These are phyloP conservation scores for Marsdenia floribunda DNA, from an alignment of 257 asterid species.

Conservation along the genomic window DNA sequence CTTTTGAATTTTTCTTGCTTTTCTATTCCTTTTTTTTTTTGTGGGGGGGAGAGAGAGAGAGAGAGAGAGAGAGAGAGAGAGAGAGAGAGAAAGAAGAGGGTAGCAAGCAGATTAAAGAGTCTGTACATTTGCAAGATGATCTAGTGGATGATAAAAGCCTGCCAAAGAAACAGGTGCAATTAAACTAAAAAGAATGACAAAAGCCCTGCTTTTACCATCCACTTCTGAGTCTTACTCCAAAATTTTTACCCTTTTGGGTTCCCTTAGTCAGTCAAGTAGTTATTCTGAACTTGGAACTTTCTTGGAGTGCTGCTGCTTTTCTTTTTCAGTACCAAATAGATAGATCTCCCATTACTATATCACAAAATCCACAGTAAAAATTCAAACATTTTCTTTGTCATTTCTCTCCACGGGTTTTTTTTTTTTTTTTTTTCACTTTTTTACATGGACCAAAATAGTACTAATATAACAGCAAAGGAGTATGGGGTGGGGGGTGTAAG, in stretches of 20 bases:
- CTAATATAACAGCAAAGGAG: not conserved
- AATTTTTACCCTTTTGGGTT: constrained; percentile 13
- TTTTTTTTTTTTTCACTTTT: not conserved
- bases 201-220: constrained; percentile 3
- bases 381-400: constrained; percentile 9
- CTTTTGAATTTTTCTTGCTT: not conserved
- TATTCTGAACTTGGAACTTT: constrained; percentile 3
- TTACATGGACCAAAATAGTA: not conserved
- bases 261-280: constrained; percentile 11
- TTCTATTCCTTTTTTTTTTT: not conserved
- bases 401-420: not conserved
- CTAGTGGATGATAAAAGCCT: constrained; percentile 12
- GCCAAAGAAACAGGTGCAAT: constrained; percentile 12
- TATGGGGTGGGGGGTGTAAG: too few species aligned
- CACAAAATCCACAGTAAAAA: not conserved
- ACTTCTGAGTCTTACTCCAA: not conserved
- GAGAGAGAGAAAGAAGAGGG: too few species aligned
- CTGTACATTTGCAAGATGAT: constrained; percentile 9
- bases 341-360: not conserved
- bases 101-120: not conserved
- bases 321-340: constrained; percentile 3
- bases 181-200: constrained; percentile 3
- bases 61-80: too few species aligned
- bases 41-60: not conserved
- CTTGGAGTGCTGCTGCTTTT: constrained; percentile 8